Evolutionary conservation across 2,329 filamentous ascomycete species (phyloP).

Genomic region (Anisogramma anomala): DNA sequence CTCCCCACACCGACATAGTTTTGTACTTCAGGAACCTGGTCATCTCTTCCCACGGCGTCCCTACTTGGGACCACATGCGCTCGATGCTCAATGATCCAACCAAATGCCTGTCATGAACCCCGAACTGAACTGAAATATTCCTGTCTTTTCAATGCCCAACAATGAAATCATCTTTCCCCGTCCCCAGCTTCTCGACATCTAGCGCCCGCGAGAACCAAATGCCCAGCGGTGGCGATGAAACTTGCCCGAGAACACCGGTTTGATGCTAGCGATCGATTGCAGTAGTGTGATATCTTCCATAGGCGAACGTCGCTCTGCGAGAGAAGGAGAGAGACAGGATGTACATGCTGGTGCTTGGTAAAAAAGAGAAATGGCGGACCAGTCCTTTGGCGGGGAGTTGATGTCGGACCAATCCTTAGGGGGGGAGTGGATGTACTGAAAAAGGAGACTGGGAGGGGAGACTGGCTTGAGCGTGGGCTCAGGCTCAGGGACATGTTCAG

Average conservation of each 20-base stretch:
- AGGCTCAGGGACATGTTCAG: not conserved
- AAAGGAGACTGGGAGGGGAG: conserved; percentile 1
- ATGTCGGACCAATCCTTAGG: conserved; percentile 1
- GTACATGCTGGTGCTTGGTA: conserved; percentile 1
- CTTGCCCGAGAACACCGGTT: not conserved
- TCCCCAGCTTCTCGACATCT: too few species aligned
- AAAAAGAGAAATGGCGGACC: conserved; percentile 4
- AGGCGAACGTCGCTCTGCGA: not conserved
- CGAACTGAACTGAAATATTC: not conserved
- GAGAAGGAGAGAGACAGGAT: not conserved
- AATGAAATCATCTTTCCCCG: not conserved
- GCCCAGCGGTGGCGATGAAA: not conserved
- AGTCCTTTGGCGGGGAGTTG: not conserved
- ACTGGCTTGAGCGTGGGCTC: not conserved
- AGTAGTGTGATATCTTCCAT: not conserved
- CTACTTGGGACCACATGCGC: not conserved
- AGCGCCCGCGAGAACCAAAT: not conserved
- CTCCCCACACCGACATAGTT: not conserved
- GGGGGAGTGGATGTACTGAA: conserved; percentile 1
- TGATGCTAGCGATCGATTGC: conserved; percentile 1
- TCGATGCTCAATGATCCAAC: not conserved
- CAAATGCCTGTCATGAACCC: not conserved
- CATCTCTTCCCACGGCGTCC: not conserved
- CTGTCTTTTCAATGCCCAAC: not conserved
- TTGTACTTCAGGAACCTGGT: not conserved